Conservation (phyloP, 805 yeast genomes). For the fission yeast (Schizosaccharomyces pombe) region ASM294v3 CU329670.1:354501-355000, state of each 20-base stretch:
- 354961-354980: conserved; percentile 5
- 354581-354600: no score
- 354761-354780: conserved; percentile 34
- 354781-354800: conserved; percentile 38
- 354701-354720: conserved; percentile 65
- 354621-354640: conserved; percentile 6
- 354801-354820: conserved; percentile 14
- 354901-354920: conserved; percentile 66
- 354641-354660: conserved; percentile 16
- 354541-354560: conserved; percentile 55
- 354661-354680: conserved; percentile 11
- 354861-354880: conserved; percentile 69
- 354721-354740: conserved; percentile 38
- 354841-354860: conserved; percentile 70
- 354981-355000: conserved; percentile 21
- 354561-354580: conserved; percentile 26
- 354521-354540: conserved; percentile 50
- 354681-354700: conserved; percentile 11
- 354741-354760: conserved; percentile 38
- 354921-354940: conserved; percentile 9
- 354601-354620: no score
- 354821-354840: conserved; percentile 30
- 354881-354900: conserved; percentile 95
- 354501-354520: conserved; percentile 43
- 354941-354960: neutral